These are phyloP conservation scores for Simplicillium aogashimaense DNA, from an alignment of 2,329 filamentous ascomycete species.

Conservation along the genomic window DNA sequence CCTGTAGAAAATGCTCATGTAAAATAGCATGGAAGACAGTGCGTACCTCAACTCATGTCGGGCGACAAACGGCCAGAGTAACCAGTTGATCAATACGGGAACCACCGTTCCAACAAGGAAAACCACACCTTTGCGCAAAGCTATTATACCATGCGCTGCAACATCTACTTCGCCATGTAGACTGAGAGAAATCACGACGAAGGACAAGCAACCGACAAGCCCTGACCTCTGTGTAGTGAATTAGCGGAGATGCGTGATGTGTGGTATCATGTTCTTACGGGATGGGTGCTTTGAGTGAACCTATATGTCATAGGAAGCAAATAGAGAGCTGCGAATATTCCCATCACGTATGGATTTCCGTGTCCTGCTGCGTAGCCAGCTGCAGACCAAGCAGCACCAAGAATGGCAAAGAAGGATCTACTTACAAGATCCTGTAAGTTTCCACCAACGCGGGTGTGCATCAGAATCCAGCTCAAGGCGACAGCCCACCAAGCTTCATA, in stretches of 20 bases:
- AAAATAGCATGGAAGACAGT: constrained; percentile 46
- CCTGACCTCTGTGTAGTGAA: constrained; percentile 35
- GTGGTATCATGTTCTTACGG: constrained; percentile 22
- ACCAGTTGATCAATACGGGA: constrained; percentile 47
- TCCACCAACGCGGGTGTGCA: constrained; percentile 39
- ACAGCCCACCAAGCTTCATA: constrained; percentile 51
- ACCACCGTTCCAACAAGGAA: constrained; percentile 44
- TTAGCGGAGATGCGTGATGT: constrained; percentile 6
- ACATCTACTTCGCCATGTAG: constrained; percentile 20
- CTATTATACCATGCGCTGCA: constrained; percentile 27
- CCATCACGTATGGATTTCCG: constrained; percentile 45
- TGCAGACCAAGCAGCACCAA: constrained; percentile 46
- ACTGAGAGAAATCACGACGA: constrained; percentile 41
- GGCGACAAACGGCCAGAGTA: constrained; percentile 52
- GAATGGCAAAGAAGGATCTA: constrained; percentile 34
- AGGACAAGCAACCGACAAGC: constrained; percentile 46
- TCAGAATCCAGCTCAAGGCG: constrained; percentile 46
- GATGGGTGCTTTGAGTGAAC: constrained; percentile 43
- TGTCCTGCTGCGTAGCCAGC: constrained; percentile 37
- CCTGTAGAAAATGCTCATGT: constrained; percentile 47
- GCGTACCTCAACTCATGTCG: constrained; percentile 47
- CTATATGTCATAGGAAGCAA: constrained; percentile 52
- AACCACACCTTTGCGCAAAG: constrained; percentile 36
- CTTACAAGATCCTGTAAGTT: constrained; percentile 48
- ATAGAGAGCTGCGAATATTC: constrained; percentile 42